These are phyloP conservation scores for Cladosporium sp. DNA, from an alignment of 2,329 filamentous ascomycete genomes.

Conservation along the genomic window DNA sequence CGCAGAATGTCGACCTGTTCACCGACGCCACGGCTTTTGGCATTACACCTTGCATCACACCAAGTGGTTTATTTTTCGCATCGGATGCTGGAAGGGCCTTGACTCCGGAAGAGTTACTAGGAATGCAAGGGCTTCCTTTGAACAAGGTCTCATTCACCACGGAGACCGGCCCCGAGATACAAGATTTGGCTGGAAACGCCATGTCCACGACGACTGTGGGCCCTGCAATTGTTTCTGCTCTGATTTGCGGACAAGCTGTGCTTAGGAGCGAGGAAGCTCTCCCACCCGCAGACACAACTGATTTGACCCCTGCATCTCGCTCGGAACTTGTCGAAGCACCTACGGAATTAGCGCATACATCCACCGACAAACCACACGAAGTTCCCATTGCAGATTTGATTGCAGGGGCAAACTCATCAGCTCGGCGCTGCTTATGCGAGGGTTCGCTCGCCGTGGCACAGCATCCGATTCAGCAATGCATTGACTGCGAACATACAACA, in stretches of 20 bases:
- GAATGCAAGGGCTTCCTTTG: slow-evolving; percentile 64
- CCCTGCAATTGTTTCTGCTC: slow-evolving; percentile 53
- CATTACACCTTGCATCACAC: slow-evolving; percentile 63
- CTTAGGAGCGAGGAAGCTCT: neutral
- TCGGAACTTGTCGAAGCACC: neutral
- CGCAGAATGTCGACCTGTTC: slow-evolving; percentile 66
- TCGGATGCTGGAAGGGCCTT: slow-evolving; percentile 58
- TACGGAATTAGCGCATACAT: neutral
- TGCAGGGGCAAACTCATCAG: neutral
- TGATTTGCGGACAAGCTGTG: slow-evolving; percentile 42
- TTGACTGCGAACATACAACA: slow-evolving; percentile 50
- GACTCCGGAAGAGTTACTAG: slow-evolving; percentile 58
- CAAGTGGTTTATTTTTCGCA: slow-evolving; percentile 56
- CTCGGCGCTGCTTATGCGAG: slow-evolving; percentile 53
- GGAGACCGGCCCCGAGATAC: slow-evolving; percentile 54
- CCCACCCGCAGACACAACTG: neutral
- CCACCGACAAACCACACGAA: slow-evolving; percentile 17
- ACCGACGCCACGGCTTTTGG: slow-evolving; percentile 48
- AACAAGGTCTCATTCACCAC: slow-evolving; percentile 58
- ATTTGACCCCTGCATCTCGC: neutral
- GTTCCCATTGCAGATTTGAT: neutral
- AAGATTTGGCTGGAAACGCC: slow-evolving; percentile 71
- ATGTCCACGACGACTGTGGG: slow-evolving; percentile 73
- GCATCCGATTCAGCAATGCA: slow-evolving; percentile 44
- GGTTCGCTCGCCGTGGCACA: slow-evolving; percentile 37